Conservation (phyloP, 768 basidiomycete genomes). For the Russula compacta region DNA sequence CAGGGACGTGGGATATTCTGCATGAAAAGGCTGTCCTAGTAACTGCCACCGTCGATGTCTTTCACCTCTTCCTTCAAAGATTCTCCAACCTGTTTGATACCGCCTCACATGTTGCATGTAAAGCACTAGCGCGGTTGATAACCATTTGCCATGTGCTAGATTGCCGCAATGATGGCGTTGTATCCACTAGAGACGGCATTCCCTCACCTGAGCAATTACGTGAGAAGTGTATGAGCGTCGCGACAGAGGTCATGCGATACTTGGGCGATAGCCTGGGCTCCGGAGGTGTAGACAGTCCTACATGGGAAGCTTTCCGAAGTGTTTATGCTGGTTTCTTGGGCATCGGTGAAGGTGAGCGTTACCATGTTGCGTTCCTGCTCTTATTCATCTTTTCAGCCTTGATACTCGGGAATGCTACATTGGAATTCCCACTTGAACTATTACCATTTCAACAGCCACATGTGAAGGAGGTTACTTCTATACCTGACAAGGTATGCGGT, state of each 20-base stretch:
- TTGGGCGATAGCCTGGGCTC: conserved; percentile 34
- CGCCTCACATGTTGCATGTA: conserved; percentile 38
- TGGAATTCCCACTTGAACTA: conserved; percentile 11
- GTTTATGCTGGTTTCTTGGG: neutral
- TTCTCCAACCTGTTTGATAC: conserved; percentile 44
- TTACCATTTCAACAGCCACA: conserved; percentile 7
- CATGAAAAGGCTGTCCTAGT: conserved; percentile 50
- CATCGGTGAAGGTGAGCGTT: conserved; percentile 13
- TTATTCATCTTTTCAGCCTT: conserved; percentile 3
- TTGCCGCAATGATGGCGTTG: conserved; percentile 45
- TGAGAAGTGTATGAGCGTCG: conserved; percentile 36
- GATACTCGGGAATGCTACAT: neutral
- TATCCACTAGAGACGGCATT: conserved; percentile 31
- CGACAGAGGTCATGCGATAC: conserved; percentile 38
- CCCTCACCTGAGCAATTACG: conserved; percentile 42
- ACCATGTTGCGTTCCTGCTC: neutral
- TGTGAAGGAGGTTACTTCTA: neutral
- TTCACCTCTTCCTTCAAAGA: conserved; percentile 38
- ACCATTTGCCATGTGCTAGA: conserved; percentile 49
- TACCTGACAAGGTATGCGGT: conserved; percentile 12
- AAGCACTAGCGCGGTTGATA: conserved; percentile 42
- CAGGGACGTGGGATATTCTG: conserved; percentile 42
- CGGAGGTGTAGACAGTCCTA: conserved; percentile 25
- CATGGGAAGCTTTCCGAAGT: conserved; percentile 36
- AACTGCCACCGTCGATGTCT: conserved; percentile 44